phyloP scores from a whole-genome alignment of 257 asterid genomes.

The Gentiana straminea region DNA sequence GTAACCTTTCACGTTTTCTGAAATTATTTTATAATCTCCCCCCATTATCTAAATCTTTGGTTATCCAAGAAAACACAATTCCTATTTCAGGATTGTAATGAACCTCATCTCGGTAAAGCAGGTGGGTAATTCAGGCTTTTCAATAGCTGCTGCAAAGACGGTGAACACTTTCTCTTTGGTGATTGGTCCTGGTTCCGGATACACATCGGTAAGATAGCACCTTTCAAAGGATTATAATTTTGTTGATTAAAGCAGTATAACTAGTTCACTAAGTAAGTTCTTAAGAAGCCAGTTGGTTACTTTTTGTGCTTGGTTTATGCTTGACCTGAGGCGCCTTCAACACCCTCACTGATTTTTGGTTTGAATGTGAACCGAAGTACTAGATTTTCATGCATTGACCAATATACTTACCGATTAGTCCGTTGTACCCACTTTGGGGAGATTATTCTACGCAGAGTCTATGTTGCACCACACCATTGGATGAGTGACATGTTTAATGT shows the following conservation, averaged over 20 bases:
- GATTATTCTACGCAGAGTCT: no score
- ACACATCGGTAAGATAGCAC: constrained; percentile 61
- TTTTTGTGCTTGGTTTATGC: neutral
- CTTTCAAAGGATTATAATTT: neutral
- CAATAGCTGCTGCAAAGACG: constrained; percentile 55
- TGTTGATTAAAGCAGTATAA: neutral
- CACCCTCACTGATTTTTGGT: no score
- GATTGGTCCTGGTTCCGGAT: constrained; percentile 93
- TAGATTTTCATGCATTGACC: no score
- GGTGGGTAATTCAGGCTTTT: constrained; percentile 72
- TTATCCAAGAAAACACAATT: neutral
- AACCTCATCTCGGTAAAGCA: constrained; percentile 12
- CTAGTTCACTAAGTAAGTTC: neutral
- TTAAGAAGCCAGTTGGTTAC: neutral
- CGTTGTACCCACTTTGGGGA: no score
- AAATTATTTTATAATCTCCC: neutral
- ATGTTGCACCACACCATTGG: no score
- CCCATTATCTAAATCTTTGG: no score
- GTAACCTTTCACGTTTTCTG: no score
- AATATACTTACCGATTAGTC: no score
- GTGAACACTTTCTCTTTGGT: constrained; percentile 43
- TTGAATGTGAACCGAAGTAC: no score
- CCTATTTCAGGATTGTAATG: neutral
- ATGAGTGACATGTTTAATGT: no score
- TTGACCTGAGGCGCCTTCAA: no score